A percentile compares a stretch with the other conserved stretches of the same genome.
These are phyloP conservation scores for Vaccinium corymbosum DNA, from an alignment of 148 eudicot genomes.

Conservation along the genomic window DNA sequence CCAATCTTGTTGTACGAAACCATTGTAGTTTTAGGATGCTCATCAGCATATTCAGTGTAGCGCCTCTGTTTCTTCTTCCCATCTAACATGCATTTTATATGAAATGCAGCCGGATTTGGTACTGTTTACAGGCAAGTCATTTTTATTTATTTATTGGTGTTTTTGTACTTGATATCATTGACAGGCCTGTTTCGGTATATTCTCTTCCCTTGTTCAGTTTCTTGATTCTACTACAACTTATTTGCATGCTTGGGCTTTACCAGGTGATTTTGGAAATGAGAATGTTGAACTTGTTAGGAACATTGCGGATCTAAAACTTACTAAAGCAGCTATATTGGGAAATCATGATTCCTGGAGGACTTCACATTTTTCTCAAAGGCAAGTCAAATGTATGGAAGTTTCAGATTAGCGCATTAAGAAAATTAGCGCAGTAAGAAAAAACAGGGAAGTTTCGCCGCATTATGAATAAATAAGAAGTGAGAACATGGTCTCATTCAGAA, in stretches of 20 bases:
- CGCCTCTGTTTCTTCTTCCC: constrained; percentile 11
- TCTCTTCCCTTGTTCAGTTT: constrained; percentile 3
- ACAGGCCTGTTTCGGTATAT: background rate
- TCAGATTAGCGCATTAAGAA: background rate
- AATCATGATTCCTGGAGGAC: constrained; percentile 90
- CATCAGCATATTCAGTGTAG: background rate
- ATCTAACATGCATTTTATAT: constrained; percentile 32
- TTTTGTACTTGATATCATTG: background rate
- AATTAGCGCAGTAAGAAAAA: background rate
- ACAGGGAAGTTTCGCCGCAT: background rate
- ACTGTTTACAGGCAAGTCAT: constrained; percentile 72
- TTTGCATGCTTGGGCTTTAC: constrained; percentile 4
- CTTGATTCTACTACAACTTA: background rate
- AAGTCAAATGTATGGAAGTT: constrained; percentile 18
- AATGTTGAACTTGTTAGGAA: constrained; percentile 74
- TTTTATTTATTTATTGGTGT: constrained; percentile 12
- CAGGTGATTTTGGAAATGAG: constrained; percentile 96
- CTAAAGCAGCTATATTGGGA: constrained; percentile 85
- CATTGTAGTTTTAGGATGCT: background rate
- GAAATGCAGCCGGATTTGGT: constrained; percentile 88
- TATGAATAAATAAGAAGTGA: background rate
- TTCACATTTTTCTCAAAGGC: constrained; percentile 57
- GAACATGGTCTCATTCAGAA: constrained; percentile 9
- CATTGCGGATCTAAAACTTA: constrained; percentile 52
- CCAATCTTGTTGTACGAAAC: background rate